Evolutionary conservation across 352 stramenopile species (phyloP), one percentile per base, ranked within the genome.

Genomic region (Globisporangium rhizosaccharum): DNA sequence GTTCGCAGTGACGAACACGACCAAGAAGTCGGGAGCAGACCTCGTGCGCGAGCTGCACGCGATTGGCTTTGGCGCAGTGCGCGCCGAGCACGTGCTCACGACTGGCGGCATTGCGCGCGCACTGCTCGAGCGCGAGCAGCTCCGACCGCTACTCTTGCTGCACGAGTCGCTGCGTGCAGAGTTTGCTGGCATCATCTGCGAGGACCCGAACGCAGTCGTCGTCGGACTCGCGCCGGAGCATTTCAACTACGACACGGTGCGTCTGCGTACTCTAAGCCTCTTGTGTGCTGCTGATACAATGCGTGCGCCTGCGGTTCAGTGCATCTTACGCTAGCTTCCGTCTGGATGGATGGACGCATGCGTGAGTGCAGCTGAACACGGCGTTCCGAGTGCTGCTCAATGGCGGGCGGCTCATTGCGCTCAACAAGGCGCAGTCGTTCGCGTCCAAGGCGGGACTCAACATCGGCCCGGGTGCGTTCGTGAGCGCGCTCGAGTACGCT

Each of bases 1-100:
- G 45, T 58, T 14, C 25, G 10, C 42, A 87, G 77, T 87, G 55
- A 85, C 71, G n/a, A 87, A 87, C 54, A 87, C 75, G n/a, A 87
- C 77, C 39, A 87, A 75, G 56, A 85, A 84, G 48, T 87, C 71
- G 39, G 59, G 68, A 20, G 54, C 60, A 8, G 62, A 79, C 37
- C 50, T 87, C 61, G 77, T 85, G 44, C 47, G 56, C 33, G 62
- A 85, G 25, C 61, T 87, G 28, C 73, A 87, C 45, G 44, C 47
- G 12, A 82, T 87, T 36, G 75, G 77, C 17, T 66, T 87, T 17
- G 53, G 56, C 0, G 61, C 54, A 18, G 72, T 87, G 51, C 50
- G 71, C 46, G 51, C 69, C 7, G 60, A 80, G 9, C 67, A 72
- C 28, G 68, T 87, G 15, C 20, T 85, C 46, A 85, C 73, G 0